A percentile compares a stretch with the other conserved stretches of the same genome.
These are phyloP conservation scores for Sporothrix humicola DNA, from an alignment of 2,329 filamentous ascomycete genomes.

Conservation along the genomic window DNA sequence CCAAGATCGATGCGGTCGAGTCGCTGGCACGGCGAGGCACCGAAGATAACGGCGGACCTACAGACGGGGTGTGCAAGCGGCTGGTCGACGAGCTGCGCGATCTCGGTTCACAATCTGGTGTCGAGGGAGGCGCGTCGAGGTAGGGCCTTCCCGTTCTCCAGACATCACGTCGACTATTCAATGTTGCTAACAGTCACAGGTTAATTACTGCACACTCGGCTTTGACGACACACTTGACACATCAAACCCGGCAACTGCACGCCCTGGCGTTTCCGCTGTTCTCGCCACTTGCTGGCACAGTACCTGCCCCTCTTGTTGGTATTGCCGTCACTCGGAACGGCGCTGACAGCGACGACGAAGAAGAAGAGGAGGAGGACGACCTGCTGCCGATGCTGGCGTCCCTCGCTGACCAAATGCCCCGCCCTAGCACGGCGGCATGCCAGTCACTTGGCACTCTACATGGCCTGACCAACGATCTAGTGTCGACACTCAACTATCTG, in stretches of 20 bases:
- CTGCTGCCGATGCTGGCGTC: constrained; percentile 71
- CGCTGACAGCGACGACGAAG: constrained; percentile 15
- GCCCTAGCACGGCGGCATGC: constrained; percentile 65
- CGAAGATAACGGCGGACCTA: constrained; percentile 68
- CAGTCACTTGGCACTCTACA: constrained; percentile 72
- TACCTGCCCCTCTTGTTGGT: constrained; percentile 40
- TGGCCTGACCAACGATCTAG: constrained; percentile 71
- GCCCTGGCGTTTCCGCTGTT: constrained; percentile 73
- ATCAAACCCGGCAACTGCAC: constrained; percentile 77
- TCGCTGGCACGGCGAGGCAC: constrained; percentile 69
- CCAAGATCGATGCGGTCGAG: constrained; percentile 75
- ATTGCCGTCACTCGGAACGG: constrained; percentile 19
- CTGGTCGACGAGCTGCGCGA: constrained; percentile 73
- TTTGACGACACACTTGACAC: constrained; percentile 73
- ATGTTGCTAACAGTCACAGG: constrained; percentile 50
- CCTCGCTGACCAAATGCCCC: constrained; percentile 70
- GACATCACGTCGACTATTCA: not conserved
- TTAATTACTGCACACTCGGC: constrained; percentile 77
- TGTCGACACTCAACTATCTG: constrained; percentile 81
- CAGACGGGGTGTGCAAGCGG: constrained; percentile 70
- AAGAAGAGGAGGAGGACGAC: constrained; percentile 66
- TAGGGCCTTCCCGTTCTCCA: constrained; percentile 41
- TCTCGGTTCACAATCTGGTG: constrained; percentile 72
- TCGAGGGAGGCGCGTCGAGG: constrained; percentile 75
- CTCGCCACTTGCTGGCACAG: constrained; percentile 68